Conservation (phyloP, 1,139 yeast species). For the Blastobotrys ciferrii region DNA sequence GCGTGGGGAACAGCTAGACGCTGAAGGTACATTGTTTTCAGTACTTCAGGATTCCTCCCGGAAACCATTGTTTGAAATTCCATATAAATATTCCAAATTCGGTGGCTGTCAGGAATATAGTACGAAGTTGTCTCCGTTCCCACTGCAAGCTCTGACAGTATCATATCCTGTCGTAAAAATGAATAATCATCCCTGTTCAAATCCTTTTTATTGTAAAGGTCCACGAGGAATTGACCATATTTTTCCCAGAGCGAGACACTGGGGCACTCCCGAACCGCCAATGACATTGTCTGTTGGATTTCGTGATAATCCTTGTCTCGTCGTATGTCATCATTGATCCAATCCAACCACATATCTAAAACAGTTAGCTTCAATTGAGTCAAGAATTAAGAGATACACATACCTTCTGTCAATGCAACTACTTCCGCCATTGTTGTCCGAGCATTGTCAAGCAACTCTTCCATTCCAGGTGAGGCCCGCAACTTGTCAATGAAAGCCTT, state of each 20-base stretch:
- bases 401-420: conserved; percentile 19
- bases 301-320: conserved; percentile 10
- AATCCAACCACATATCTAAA: conserved; percentile 28
- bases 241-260: conserved; percentile 25
- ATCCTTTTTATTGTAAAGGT: conserved; percentile 20
- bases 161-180: conserved; percentile 5
- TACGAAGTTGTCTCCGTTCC: conserved; percentile 35
- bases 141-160: conserved; percentile 10
- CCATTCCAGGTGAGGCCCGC: conserved; percentile 9
- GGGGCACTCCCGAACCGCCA: conserved; percentile 25
- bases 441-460: conserved; percentile 22
- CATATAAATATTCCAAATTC: conserved; percentile 40
- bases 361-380: not conserved
- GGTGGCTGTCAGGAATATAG: conserved; percentile 41
- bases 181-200: not conserved
- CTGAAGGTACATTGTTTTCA: conserved; percentile 37
- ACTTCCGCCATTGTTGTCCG: conserved; percentile 20
- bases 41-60: conserved; percentile 15
- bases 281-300: conserved; percentile 22
- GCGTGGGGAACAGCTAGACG: conserved; percentile 47
- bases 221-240: conserved; percentile 24
- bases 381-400: not conserved
- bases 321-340: conserved; percentile 27
- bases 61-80: conserved; percentile 18
- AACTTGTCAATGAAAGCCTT: conserved; percentile 4